A percentile compares a stretch with the other conserved stretches of the same genome.
Evolutionary conservation across 2,329 filamentous ascomycete genomes (phyloP).

Genomic region (Tolypocladium paradoxum): DNA sequence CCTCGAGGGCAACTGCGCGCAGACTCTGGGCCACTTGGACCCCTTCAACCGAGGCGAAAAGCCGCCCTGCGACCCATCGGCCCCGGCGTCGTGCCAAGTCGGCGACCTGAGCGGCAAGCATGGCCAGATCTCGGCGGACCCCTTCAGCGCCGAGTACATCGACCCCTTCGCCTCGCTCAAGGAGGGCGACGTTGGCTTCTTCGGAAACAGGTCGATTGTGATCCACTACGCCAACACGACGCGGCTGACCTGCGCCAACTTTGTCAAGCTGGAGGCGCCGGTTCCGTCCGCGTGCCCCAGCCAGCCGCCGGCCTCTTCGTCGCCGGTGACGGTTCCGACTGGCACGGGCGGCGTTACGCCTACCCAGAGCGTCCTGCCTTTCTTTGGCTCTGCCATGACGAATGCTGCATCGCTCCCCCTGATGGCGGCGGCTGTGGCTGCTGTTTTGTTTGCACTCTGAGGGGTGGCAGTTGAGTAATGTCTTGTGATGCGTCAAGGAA

Average conservation of each 20-base stretch:
- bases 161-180: constrained; percentile 49
- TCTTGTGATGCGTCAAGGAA: not conserved
- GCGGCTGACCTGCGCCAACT: constrained; percentile 55
- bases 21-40: constrained; percentile 58
- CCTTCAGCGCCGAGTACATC: constrained; percentile 37
- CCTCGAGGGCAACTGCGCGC: constrained; percentile 58
- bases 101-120: constrained; percentile 70
- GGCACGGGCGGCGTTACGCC: not conserved
- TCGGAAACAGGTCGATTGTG: constrained; percentile 55
- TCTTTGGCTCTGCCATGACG: not conserved
- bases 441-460: not conserved
- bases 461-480: not conserved
- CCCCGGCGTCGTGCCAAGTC: constrained; percentile 58
- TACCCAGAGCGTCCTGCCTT: not conserved
- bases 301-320: not conserved
- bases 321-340: not conserved
- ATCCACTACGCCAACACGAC: constrained; percentile 55
- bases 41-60: constrained; percentile 55
- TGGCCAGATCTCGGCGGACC: constrained; percentile 44
- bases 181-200: constrained; percentile 41
- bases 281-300: not conserved
- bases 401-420: constrained; percentile 1
- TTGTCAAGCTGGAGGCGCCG: constrained; percentile 20
- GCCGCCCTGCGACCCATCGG: constrained; percentile 44
- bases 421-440: not conserved